Evolutionary conservation across 768 basidiomycete genomes (phyloP).

Genomic region (Lepiota venenata): DNA sequence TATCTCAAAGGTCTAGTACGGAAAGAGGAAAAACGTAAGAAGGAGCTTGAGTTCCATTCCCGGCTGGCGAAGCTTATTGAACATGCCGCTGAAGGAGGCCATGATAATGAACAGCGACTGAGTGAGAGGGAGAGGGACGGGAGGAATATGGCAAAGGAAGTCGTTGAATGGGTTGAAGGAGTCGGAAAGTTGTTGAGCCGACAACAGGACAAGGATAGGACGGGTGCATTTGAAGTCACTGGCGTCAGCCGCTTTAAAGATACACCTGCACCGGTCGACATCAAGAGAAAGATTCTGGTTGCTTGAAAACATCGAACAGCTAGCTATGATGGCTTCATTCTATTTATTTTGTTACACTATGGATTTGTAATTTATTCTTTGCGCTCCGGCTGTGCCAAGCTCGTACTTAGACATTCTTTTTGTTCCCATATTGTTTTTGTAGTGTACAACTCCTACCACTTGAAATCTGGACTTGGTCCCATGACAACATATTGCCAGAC

Average conservation of each 20-base stretch:
- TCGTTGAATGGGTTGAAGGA: slow-evolving; percentile 49
- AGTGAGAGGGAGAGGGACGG: slow-evolving; percentile 41
- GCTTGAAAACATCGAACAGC: background rate
- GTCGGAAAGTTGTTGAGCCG: slow-evolving; percentile 22
- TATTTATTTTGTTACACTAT: too few species aligned
- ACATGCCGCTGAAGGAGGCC: background rate
- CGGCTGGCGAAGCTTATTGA: background rate
- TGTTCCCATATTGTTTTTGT: too few species aligned
- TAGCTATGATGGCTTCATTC: too few species aligned
- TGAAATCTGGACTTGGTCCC: too few species aligned
- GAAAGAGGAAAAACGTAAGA: slow-evolving; percentile 45
- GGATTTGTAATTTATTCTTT: too few species aligned
- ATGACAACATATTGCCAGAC: too few species aligned
- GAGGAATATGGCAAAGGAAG: slow-evolving; percentile 39
- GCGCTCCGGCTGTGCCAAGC: too few species aligned
- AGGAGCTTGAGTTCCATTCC: slow-evolving; percentile 21
- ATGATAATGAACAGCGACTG: slow-evolving; percentile 28
- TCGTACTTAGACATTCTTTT: too few species aligned
- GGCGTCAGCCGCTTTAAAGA: background rate
- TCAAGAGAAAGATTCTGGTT: background rate
- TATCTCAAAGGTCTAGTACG: slow-evolving; percentile 42
- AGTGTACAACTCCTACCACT: too few species aligned
- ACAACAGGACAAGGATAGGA: background rate
- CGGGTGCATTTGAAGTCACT: background rate
- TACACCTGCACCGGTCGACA: background rate